Evolutionary conservation across 768 basidiomycete genomes (phyloP), one percentile per base, ranked within the genome.

Genomic region (Suillus clintonianus): DNA sequence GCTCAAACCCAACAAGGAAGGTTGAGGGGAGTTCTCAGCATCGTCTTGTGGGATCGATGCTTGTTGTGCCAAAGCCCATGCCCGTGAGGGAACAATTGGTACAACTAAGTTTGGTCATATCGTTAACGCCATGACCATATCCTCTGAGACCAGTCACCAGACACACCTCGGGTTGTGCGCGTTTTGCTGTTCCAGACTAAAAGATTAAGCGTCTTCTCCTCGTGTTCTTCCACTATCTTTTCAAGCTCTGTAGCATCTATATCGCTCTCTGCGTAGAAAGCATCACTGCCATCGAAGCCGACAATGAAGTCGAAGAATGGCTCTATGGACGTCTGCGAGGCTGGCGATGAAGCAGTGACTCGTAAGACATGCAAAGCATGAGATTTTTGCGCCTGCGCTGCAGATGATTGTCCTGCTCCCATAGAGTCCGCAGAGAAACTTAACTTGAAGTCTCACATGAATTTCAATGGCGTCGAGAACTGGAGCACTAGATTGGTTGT

Each of bases 231-330:
- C 27, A 95, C 92, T 53, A 95, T 92, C 64, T 79, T 85, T 72
- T 93, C 92, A 4, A 95, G 80, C 62, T 88, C 87, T 8, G 85
- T 76, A 13, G 85, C 89, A 68, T 93, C 90, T 56, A 94, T 83
- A 54, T 76, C 80, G 65, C 82, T 83, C 60, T 81, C 81, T 5
- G 71, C 70, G 27, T 81, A 77, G 36, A 76, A 75, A 24, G 83
- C 81, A 65, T 87, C 86, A 9, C 92, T 91, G 72, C 94, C 89
- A 48, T 76, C 76, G 62, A 94, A 91, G 11, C 97, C 97, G 47
- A 97, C 89, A 24, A 99, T 85, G 74, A 97, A 99, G 80, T 99
- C 97, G 70, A 99, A 99, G 79, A 95, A 96, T 4, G 97, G 92
- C 72, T 91, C 88, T 43, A 89, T 81, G 85, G 85, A 72, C 91